A percentile compares a stretch with the other conserved stretches of the same genome.
Evolutionary conservation across 106 monocot species (phyloP).

Genomic region (Amphibolis antarctica): DNA sequence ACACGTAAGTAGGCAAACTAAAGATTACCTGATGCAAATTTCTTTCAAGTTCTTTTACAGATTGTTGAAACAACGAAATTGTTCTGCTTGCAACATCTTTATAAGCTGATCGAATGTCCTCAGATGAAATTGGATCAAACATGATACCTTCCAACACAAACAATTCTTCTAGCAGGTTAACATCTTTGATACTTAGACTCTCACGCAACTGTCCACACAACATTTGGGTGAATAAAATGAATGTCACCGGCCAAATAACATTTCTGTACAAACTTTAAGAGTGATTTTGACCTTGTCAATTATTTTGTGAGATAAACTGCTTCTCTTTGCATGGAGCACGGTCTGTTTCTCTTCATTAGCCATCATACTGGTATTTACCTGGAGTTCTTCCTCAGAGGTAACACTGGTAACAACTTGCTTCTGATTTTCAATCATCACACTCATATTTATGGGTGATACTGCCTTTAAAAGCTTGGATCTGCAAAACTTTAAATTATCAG

Average conservation of each 20-base stretch:
- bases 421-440: not conserved
- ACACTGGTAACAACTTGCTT: not conserved
- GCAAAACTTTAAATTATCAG: slow-evolving; percentile 12
- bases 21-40: slow-evolving; percentile 25
- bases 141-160: slow-evolving; percentile 35
- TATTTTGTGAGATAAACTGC: slow-evolving; percentile 19
- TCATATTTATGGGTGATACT: not conserved
- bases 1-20: not conserved
- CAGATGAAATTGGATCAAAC: slow-evolving; percentile 23
- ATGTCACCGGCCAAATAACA: not conserved
- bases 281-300: slow-evolving; percentile 21
- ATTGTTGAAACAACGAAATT: slow-evolving; percentile 28
- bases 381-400: no score
- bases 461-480: slow-evolving; percentile 75
- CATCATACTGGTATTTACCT: not conserved
- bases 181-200: slow-evolving; percentile 27
- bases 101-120: slow-evolving; percentile 23
- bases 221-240: not conserved
- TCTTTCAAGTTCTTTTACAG: slow-evolving; percentile 32
- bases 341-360: not conserved
- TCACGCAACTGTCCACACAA: slow-evolving; percentile 26
- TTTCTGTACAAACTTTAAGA: not conserved
- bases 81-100: slow-evolving; percentile 15
- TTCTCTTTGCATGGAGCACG: not conserved
- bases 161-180: slow-evolving; percentile 38